Conservation (phyloP, 2,329 filamentous ascomycete genomes). For the Aureobasidium mangrovei region DNA sequence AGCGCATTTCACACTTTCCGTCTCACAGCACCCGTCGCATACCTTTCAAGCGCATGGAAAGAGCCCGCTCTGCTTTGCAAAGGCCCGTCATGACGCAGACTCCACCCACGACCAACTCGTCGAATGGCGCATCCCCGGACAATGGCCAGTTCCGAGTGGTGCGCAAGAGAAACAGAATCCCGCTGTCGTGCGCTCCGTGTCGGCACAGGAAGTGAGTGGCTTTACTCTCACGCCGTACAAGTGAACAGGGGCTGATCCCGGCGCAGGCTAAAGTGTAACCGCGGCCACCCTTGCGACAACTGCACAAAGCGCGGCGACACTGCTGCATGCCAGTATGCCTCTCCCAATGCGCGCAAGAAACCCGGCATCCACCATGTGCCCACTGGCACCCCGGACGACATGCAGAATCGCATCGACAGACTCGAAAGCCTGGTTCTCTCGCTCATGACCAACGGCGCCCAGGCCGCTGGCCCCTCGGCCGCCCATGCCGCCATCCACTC, state of each 20-base stretch:
- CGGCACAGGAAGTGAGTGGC: constrained; percentile 72
- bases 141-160: constrained; percentile 73
- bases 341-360: constrained; percentile 62
- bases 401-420: constrained; percentile 96
- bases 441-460: constrained; percentile 81
- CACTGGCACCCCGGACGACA: constrained; percentile 68
- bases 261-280: constrained; percentile 77
- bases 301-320: constrained; percentile 82
- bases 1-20: background rate
- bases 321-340: constrained; percentile 74
- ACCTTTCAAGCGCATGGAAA: background rate
- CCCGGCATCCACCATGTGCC: constrained; percentile 30
- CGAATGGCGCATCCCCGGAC: constrained; percentile 71
- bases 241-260: constrained; percentile 29
- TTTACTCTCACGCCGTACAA: background rate
- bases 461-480: constrained; percentile 46
- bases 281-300: constrained; percentile 84
- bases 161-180: constrained; percentile 83
- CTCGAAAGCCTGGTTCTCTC: constrained; percentile 86
- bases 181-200: constrained; percentile 85
- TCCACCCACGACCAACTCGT: constrained; percentile 68
- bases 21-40: background rate
- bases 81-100: constrained; percentile 54
- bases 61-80: no score
- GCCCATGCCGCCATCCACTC: constrained; percentile 48